Conservation (phyloP, 2,329 filamentous ascomycete genomes). For the Pseudogymnoascus sp. region DNA sequence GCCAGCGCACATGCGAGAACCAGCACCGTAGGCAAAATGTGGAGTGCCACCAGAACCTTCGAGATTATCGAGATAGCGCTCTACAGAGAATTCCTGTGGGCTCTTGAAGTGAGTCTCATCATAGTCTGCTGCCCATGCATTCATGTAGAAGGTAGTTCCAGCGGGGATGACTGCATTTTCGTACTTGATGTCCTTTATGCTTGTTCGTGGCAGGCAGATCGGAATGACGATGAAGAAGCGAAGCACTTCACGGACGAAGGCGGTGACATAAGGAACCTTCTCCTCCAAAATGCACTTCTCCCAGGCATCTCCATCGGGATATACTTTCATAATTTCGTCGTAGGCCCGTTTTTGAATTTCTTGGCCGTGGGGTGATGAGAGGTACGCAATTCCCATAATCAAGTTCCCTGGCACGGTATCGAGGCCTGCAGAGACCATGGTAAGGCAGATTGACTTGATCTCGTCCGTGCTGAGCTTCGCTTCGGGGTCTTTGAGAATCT, state of each 20-base stretch:
- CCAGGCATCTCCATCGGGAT: conserved; percentile 70
- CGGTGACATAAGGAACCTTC: conserved; percentile 68
- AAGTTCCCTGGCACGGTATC: conserved; percentile 75
- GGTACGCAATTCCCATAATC: conserved; percentile 70
- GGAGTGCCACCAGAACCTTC: conserved; percentile 44
- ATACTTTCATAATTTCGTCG: conserved; percentile 60
- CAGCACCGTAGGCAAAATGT: conserved; percentile 55
- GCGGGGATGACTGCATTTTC: conserved; percentile 60
- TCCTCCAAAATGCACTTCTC: conserved; percentile 63
- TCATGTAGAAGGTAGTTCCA: conserved; percentile 77
- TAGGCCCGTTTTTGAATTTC: conserved; percentile 62
- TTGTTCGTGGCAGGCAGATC: conserved; percentile 65
- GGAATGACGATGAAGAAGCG: conserved; percentile 75
- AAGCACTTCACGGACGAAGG: conserved; percentile 68
- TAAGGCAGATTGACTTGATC: conserved; percentile 71
- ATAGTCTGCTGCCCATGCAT: conserved; percentile 67
- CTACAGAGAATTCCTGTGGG: conserved; percentile 56
- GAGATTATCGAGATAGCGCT: conserved; percentile 54
- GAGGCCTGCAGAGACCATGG: conserved; percentile 73
- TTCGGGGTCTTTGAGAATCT: conserved; percentile 27
- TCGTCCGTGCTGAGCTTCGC: conserved; percentile 48
- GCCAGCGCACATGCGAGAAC: conserved; percentile 55
- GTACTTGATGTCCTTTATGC: conserved; percentile 64
- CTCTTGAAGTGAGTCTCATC: conserved; percentile 60
- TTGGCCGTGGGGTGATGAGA: conserved; percentile 60